Base-by-base conservation (phyloP, 257 asterid species). In the Gentiana macrophylla region DNA sequence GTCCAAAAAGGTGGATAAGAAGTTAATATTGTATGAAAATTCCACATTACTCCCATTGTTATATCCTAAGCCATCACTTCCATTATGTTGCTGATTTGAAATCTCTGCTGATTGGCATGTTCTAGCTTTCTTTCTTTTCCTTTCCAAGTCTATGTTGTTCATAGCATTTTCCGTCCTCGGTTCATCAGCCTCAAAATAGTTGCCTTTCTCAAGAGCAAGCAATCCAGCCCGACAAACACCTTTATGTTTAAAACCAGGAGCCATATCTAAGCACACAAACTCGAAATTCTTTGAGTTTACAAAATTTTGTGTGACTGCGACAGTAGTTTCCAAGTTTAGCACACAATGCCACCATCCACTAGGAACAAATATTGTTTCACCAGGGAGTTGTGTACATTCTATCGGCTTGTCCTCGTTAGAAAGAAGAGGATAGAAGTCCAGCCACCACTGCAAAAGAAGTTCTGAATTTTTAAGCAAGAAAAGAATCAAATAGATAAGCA, bases 321-420 rank as follows among this genome's bases (percentile, higher is more conserved):
- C 66, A 53, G 88, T 77, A 32, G 95, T 83, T 79, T 92, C 98
- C 81, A 92, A 68, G 74, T 87, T 92, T 60, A 92, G 78, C 58
- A 92, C 90, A 70, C 98, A 92, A 78, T 92, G 98, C 98, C 98
- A 92, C 98, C 98, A 92, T 53, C 98, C 98, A 73, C 93, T 92
- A 49, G 98, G 98, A 15, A 92, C 98, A 72, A 68, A 88, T 81
- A 92, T 81, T 50, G 97, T 92, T 77, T 92, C 97, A 13, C 98
- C 98, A 56, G 97, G 98, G 71, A 83, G 81, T 74, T 92, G 98
- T 48, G 98, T 92, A 68, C 94, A 85, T 63, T 92, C 98, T 56
- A 92, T 88, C 2, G 98, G 98, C 76, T 83, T 92, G 63, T 92
- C 98, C 33, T 77, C 59, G 35, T 83, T 93, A 67, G 84, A 72